Conservation (phyloP, 1,139 yeast genomes). For the Hansenula anomala region DNA sequence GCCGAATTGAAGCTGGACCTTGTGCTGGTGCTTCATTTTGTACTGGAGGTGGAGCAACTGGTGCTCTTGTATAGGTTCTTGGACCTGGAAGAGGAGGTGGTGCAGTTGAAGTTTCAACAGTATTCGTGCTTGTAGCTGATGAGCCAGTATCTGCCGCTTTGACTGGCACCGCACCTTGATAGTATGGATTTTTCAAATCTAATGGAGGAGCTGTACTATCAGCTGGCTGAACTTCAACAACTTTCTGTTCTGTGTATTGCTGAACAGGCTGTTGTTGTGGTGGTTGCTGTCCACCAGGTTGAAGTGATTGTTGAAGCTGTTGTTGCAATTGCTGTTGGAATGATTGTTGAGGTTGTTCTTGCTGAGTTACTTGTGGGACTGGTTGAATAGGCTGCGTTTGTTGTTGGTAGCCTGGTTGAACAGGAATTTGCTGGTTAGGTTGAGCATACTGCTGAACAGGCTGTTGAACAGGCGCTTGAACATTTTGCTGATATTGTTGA, state of each 20-base stretch:
- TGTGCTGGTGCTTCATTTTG: background rate
- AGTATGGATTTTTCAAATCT: constrained; percentile 1
- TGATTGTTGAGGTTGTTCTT: too few relatives aligned
- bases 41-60: constrained; percentile 6
- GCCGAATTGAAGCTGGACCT: too few relatives aligned
- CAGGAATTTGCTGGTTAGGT: background rate
- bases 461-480: background rate
- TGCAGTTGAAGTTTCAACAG: background rate
- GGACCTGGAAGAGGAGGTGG: constrained; percentile 3
- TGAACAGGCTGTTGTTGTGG: background rate
- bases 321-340: constrained; percentile 4
- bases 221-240: background rate
- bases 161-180: background rate
- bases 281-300: background rate
- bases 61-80: constrained; percentile 9
- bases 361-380: too few relatives aligned
- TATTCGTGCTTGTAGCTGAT: too few relatives aligned
- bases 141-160: too few relatives aligned
- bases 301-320: constrained; percentile 7
- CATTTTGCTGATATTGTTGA: background rate
- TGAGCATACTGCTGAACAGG: background rate
- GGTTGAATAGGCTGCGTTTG: constrained; percentile 1
- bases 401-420: constrained; percentile 6
- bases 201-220: background rate
- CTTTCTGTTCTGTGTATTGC: background rate